A percentile compares a stretch with the other conserved stretches of the same genome.
Conservation (phyloP, 192 early-diverging fungal genomes). For the Chytriomyces sp. region DNA sequence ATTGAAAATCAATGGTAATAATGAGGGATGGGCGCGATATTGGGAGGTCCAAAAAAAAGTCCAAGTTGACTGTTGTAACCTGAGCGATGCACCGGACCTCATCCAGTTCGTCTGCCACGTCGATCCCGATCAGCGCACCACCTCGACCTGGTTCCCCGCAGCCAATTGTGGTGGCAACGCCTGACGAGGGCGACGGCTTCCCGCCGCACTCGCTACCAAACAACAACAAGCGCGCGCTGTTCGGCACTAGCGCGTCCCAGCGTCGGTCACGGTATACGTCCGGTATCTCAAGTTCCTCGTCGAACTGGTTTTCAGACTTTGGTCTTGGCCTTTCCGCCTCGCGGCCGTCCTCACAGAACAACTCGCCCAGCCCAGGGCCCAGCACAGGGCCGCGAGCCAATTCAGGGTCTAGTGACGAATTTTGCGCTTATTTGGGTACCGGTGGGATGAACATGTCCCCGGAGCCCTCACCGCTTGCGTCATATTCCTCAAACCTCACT, state of each 20-base stretch:
- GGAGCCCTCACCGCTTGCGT: neutral
- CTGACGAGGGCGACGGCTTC: constrained; percentile 23
- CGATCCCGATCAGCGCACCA: no score
- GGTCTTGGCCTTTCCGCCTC: neutral
- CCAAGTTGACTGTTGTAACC: no score
- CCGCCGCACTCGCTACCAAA: neutral
- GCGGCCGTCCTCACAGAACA: no score
- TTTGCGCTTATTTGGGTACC: neutral
- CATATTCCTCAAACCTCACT: neutral
- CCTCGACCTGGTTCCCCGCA: no score
- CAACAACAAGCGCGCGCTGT: neutral
- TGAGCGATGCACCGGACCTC: no score
- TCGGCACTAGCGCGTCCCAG: neutral
- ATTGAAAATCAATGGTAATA: no score
- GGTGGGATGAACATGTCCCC: neutral
- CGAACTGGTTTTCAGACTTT: neutral
- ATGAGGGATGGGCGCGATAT: no score
- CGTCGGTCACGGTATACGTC: neutral
- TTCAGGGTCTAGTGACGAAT: constrained; percentile 4
- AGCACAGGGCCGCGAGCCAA: neutral
- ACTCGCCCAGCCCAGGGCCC: neutral
- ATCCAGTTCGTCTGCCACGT: no score
- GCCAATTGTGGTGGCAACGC: constrained; percentile 9
- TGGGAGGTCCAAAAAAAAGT: no score
- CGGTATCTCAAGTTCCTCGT: no score